Conservation (phyloP, 192 early-diverging fungal species). For the Backusella tarrabulga region DNA sequence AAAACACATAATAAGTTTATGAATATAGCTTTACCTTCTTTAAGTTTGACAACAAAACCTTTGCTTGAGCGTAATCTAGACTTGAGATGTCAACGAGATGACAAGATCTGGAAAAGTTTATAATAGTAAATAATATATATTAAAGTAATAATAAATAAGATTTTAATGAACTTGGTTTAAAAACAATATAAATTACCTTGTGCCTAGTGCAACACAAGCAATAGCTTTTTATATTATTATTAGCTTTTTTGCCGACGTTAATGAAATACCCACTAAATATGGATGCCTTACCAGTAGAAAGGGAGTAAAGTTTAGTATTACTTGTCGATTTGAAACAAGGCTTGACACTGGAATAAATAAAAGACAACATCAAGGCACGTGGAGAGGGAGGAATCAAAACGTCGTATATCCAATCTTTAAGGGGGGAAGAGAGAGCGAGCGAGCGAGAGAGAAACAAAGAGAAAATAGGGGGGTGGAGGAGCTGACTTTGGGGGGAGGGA, state of each 20-base stretch:
- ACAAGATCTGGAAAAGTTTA: conserved; percentile 5
- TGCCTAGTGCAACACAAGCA: conserved; percentile 18
- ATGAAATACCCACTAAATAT: conserved; percentile 2
- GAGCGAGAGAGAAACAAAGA: conserved; percentile 3
- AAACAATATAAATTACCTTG: conserved; percentile 18
- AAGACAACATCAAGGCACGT: conserved; percentile 19
- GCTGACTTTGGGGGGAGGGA: not conserved
- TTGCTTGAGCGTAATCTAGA: conserved; percentile 6
- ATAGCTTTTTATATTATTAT: conserved; percentile 19
- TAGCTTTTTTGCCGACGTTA: not conserved
- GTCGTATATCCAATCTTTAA: not conserved
- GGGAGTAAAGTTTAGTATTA: conserved; percentile 6
- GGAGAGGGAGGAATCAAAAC: not conserved
- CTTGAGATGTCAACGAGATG: conserved; percentile 14
- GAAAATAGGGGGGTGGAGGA: not conserved
- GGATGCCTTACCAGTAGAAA: conserved; percentile 14
- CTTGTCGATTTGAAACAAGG: conserved; percentile 21
- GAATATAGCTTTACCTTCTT: not conserved
- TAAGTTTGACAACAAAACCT: not conserved
- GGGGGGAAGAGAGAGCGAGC: not conserved
- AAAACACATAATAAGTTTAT: not conserved
- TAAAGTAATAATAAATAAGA: not conserved
- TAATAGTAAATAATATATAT: not conserved
- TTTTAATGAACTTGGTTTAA: not conserved
- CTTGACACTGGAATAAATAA: conserved; percentile 9